Conservation (phyloP, 352 stramenopile species). For the Globisporangium spiculum region DNA sequence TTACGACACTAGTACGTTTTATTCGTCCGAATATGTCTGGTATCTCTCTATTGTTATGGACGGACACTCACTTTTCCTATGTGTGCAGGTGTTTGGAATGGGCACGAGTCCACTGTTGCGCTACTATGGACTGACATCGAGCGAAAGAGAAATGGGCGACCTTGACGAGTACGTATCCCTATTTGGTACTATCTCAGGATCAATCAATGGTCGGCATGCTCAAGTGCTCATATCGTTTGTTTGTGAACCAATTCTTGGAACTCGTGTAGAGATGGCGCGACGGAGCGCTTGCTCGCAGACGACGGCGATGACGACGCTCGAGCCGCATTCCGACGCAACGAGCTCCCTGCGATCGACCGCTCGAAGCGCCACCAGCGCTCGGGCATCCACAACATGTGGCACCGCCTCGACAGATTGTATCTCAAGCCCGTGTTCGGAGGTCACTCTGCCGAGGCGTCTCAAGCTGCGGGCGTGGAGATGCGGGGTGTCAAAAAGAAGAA, state of each 20-base stretch:
- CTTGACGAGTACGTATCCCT: conserved; percentile 45
- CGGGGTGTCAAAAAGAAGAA: background rate
- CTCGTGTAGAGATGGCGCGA: conserved; percentile 33
- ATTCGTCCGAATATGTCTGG: background rate
- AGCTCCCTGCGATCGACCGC: conserved; percentile 27
- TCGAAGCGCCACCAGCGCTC: conserved; percentile 30
- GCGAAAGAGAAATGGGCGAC: conserved; percentile 33
- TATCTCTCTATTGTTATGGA: background rate
- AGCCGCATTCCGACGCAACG: conserved; percentile 27
- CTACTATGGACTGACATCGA: conserved; percentile 49
- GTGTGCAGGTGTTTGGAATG: conserved; percentile 65
- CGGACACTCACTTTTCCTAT: background rate
- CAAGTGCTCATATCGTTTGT: background rate
- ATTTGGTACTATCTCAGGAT: background rate
- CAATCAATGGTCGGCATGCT: background rate
- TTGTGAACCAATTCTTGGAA: background rate
- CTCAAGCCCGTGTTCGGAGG: conserved; percentile 73
- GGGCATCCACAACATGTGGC: conserved; percentile 64
- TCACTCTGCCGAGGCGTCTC: conserved; percentile 5
- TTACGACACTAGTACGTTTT: conserved; percentile 60
- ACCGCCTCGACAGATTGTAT: conserved; percentile 65
- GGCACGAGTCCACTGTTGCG: conserved; percentile 64
- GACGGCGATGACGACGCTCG: conserved; percentile 28
- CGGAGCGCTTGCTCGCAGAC: conserved; percentile 50
- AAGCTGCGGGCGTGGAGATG: conserved; percentile 9